Percentiles rank a stretch among this genome's conserved stretches.
These are phyloP conservation scores for Zymoseptoria tritici DNA, from an alignment of 2,329 filamentous ascomycete genomes.

Conservation along the genomic window DNA sequence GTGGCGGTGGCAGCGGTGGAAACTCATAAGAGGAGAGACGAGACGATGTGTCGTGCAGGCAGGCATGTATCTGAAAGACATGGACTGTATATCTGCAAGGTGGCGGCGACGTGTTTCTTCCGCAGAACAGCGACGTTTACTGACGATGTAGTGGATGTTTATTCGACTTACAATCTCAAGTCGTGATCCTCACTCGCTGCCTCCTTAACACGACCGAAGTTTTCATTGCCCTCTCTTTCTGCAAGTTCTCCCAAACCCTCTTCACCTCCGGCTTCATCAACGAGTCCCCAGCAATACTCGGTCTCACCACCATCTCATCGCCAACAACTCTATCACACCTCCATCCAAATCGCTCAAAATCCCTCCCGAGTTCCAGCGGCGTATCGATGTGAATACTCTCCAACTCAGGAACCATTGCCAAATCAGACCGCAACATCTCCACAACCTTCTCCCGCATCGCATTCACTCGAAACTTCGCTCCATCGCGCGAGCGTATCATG, in stretches of 20 bases:
- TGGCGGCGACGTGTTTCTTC: too few species aligned
- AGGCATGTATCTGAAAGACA: too few species aligned
- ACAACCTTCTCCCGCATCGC: conserved; percentile 2
- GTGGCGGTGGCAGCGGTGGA: conserved; percentile 13
- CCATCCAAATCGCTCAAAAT: conserved; percentile 2
- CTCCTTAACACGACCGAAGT: conserved; percentile 1
- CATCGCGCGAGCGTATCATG: not conserved
- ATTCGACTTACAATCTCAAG: not conserved
- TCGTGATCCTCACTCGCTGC: not conserved
- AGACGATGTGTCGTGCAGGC: not conserved
- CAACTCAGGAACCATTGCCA: not conserved
- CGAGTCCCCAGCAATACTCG: conserved; percentile 3
- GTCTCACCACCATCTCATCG: not conserved
- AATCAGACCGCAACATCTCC: not conserved
- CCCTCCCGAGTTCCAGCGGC: not conserved
- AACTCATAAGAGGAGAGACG: not conserved
- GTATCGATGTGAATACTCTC: conserved; percentile 1
- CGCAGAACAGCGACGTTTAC: too few species aligned
- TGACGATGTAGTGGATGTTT: too few species aligned
- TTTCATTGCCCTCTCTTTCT: conserved; percentile 1
- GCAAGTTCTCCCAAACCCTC: not conserved
- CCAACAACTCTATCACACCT: conserved; percentile 1
- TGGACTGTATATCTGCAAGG: too few species aligned
- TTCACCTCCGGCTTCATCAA: conserved; percentile 3
- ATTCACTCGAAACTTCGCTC: not conserved